Percentiles rank a stretch among this genome's conserved stretches.
Conservation (phyloP, 352 stramenopile species). For the Phytophthora tubulina region DNA sequence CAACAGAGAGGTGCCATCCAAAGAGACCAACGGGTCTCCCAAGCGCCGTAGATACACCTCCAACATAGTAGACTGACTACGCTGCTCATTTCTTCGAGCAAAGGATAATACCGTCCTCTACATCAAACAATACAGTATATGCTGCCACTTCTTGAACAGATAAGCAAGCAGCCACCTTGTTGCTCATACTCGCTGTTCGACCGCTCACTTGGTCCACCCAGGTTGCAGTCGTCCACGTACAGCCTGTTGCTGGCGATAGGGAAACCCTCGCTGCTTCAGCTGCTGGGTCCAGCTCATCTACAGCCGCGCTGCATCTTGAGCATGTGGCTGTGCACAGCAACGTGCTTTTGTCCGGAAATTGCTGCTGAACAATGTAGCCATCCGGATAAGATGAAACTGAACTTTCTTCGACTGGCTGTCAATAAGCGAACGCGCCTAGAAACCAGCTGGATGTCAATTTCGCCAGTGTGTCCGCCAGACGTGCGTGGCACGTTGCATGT, state of each 20-base stretch:
- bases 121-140: constrained; percentile 1
- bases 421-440: background rate
- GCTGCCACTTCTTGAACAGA: constrained; percentile 1
- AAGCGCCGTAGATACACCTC: constrained; percentile 45
- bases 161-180: background rate
- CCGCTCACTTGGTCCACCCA: too few species aligned
- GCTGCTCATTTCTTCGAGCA: too few species aligned
- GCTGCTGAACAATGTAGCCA: constrained; percentile 8
- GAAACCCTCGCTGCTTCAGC: constrained; percentile 7
- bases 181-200: constrained; percentile 19
- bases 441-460: constrained; percentile 26
- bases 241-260: background rate
- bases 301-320: background rate
- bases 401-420: constrained; percentile 6
- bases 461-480: constrained; percentile 3
- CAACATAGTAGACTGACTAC: constrained; percentile 4
- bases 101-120: background rate
- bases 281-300: background rate
- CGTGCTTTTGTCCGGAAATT: constrained; percentile 5
- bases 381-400: constrained; percentile 7
- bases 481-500: too few species aligned
- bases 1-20: background rate
- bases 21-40: constrained; percentile 42
- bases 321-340: constrained; percentile 1
- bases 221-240: background rate